These are phyloP conservation scores for Aspergillus phoenicis DNA, from an alignment of 2,329 filamentous ascomycete species.

Conservation along the genomic window DNA sequence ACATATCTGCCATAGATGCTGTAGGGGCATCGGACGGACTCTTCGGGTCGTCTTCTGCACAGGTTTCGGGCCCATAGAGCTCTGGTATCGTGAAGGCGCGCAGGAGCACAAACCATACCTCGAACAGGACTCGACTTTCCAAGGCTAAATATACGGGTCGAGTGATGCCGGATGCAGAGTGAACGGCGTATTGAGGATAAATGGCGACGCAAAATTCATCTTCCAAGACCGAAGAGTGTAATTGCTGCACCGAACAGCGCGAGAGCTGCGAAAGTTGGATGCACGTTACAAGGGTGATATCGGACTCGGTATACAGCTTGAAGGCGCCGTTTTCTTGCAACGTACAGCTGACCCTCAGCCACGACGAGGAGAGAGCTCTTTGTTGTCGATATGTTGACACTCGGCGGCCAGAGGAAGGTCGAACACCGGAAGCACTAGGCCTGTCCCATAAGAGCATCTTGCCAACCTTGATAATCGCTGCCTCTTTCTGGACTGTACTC, in stretches of 20 bases:
- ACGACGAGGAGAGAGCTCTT: constrained; percentile 64
- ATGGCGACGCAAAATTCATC: constrained; percentile 94
- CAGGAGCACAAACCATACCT: constrained; percentile 94
- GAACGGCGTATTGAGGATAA: constrained; percentile 85
- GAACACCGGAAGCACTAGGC: constrained; percentile 51
- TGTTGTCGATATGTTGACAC: constrained; percentile 59
- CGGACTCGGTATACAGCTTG: constrained; percentile 84
- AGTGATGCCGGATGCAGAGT: constrained; percentile 72
- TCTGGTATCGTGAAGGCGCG: constrained; percentile 91
- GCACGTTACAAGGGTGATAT: constrained; percentile 75
- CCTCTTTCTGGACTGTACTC: constrained; percentile 63
- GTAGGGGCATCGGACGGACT: constrained; percentile 32
- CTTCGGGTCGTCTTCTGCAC: constrained; percentile 47
- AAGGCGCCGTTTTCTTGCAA: constrained; percentile 94
- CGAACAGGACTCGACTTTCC: constrained; percentile 85
- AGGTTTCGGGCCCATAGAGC: constrained; percentile 69
- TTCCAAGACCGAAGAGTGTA: constrained; percentile 87
- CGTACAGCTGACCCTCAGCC: constrained; percentile 89
- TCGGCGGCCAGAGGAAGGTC: constrained; percentile 41
- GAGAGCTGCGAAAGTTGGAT: constrained; percentile 88
- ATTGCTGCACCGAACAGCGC: constrained; percentile 83
- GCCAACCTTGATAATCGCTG: constrained; percentile 91
- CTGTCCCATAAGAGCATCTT: constrained; percentile 92
- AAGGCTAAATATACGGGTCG: constrained; percentile 88
- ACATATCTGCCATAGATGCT: constrained; percentile 59